Evolutionary conservation across 768 basidiomycete genomes (phyloP).

Genomic region (Psilocybe cyanescens): DNA sequence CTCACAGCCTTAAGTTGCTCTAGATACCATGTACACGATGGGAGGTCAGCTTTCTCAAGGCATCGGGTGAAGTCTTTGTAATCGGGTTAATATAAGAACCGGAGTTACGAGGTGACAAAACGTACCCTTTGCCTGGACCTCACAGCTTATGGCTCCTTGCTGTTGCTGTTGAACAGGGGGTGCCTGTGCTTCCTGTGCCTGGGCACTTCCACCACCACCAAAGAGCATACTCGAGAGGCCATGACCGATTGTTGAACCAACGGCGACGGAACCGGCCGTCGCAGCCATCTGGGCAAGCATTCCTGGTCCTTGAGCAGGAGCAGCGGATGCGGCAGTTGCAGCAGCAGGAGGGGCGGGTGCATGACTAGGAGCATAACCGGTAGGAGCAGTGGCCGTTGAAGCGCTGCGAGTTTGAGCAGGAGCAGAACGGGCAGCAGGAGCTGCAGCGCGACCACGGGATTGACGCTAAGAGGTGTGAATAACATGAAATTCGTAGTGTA

Average conservation of each 20-base stretch:
- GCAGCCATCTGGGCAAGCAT: constrained; percentile 87
- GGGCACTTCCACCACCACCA: constrained; percentile 59
- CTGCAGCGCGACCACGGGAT: constrained; percentile 76
- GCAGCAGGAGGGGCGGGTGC: constrained; percentile 51
- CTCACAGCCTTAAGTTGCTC: constrained; percentile 88
- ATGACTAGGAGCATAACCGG: constrained; percentile 45
- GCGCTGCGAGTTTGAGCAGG: constrained; percentile 51
- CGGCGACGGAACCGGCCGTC: constrained; percentile 87
- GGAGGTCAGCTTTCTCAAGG: constrained; percentile 79
- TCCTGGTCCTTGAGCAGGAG: constrained; percentile 62
- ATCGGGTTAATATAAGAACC: constrained; percentile 6
- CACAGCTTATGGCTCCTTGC: constrained; percentile 59
- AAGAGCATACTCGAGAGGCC: constrained; percentile 92
- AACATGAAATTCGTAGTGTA: background rate
- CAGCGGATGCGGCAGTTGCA: constrained; percentile 41
- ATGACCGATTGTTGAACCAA: constrained; percentile 88
- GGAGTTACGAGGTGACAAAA: constrained; percentile 7
- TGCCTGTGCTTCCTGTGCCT: constrained; percentile 35
- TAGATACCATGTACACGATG: constrained; percentile 84
- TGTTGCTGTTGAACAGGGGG: constrained; percentile 53
- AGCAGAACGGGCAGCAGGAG: constrained; percentile 49
- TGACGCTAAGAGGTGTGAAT: constrained; percentile 54
- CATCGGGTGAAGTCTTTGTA: constrained; percentile 79
- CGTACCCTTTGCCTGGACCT: constrained; percentile 80
- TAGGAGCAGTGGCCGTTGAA: constrained; percentile 54